These are phyloP conservation scores for Serendipita indica DNA, from an alignment of 768 basidiomycete genomes.

Conservation along the genomic window DNA sequence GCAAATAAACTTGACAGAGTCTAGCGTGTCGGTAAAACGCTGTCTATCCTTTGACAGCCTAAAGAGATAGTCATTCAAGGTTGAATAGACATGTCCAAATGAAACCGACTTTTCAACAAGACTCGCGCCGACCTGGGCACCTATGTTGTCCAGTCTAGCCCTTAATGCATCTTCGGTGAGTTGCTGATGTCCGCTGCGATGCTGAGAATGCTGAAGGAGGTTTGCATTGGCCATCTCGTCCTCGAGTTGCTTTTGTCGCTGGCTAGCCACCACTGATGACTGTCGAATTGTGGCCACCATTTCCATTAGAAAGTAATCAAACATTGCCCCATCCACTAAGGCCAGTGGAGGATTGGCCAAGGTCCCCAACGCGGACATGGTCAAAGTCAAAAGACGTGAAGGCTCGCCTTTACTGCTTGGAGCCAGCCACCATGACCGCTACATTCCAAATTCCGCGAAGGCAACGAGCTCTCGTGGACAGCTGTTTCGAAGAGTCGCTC, in stretches of 20 bases:
- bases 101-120: slow-evolving; percentile 62
- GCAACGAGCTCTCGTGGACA: neutral
- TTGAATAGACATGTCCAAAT: neutral
- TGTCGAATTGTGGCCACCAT: slow-evolving; percentile 56
- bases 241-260: slow-evolving; percentile 52
- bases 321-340: slow-evolving; percentile 12
- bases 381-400: neutral
- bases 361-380: neutral
- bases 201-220: slow-evolving; percentile 39
- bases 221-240: slow-evolving; percentile 69
- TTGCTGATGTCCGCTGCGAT: slow-evolving; percentile 22
- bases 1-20: slow-evolving; percentile 88
- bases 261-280: slow-evolving; percentile 58
- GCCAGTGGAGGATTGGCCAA: neutral
- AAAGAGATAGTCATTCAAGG: neutral
- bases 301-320: slow-evolving; percentile 77
- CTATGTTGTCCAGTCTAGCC: slow-evolving; percentile 63
- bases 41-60: slow-evolving; percentile 66
- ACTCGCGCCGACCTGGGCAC: slow-evolving; percentile 73
- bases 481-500: slow-evolving; percentile 7
- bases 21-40: slow-evolving; percentile 69
- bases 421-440: neutral
- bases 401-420: neutral
- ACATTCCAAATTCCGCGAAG: neutral
- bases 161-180: slow-evolving; percentile 64